Conservation (phyloP, 192 early-diverging fungal species). For the Linderina pennispora region DNA sequence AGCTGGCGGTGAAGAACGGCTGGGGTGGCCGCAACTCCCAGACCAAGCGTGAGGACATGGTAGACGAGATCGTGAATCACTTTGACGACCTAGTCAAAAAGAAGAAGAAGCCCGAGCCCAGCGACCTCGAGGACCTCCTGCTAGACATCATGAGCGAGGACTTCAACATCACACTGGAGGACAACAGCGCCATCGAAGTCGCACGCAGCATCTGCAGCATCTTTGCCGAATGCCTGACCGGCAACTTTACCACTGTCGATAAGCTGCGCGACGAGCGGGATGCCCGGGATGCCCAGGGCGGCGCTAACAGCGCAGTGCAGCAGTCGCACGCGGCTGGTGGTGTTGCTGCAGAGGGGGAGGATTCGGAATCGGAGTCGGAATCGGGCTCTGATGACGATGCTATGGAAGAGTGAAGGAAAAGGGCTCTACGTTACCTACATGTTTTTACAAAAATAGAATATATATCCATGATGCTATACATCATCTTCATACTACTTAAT, state of each 20-base stretch:
- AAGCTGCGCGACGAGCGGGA: slow-evolving; percentile 31
- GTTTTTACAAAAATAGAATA: slow-evolving; percentile 3
- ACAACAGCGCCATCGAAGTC: slow-evolving; percentile 36
- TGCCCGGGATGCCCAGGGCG: slow-evolving; percentile 11
- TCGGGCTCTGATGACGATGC: neutral
- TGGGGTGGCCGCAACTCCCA: slow-evolving; percentile 63
- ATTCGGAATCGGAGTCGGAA: too few species aligned
- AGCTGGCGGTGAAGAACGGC: slow-evolving; percentile 60
- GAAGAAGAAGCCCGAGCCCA: slow-evolving; percentile 24
- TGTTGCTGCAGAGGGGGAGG: neutral
- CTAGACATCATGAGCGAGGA: slow-evolving; percentile 29
- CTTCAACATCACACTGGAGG: slow-evolving; percentile 33
- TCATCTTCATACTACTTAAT: too few species aligned
- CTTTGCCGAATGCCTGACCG: slow-evolving; percentile 31
- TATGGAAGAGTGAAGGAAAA: slow-evolving; percentile 1
- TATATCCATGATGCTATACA: neutral
- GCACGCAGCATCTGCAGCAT: slow-evolving; percentile 14
- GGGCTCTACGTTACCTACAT: too few species aligned
- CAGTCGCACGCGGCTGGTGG: slow-evolving; percentile 11
- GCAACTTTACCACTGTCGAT: slow-evolving; percentile 32
- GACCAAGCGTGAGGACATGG: slow-evolving; percentile 66
- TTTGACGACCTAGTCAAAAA: slow-evolving; percentile 43
- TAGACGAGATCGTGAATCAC: slow-evolving; percentile 57
- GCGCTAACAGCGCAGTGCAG: slow-evolving; percentile 3
- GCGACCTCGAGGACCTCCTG: slow-evolving; percentile 32